phyloP scores from a whole-genome alignment of 768 basidiomycete species.

The Coprinellus micaceus region DNA sequence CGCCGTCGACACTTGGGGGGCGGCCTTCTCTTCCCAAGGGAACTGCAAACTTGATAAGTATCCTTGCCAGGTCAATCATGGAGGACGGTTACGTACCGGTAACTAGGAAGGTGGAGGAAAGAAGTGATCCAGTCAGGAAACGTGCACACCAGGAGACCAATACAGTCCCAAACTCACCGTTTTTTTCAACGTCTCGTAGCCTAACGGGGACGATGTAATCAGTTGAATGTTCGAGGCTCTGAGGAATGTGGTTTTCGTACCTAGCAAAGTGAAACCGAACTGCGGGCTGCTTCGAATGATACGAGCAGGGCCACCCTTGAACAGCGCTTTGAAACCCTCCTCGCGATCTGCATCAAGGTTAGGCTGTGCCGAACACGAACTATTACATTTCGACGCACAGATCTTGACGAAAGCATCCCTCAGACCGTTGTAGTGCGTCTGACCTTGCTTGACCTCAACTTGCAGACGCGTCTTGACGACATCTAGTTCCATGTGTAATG shows the following conservation, averaged over 20 bases:
- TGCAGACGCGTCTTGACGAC: slow-evolving; percentile 97
- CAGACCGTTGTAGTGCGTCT: slow-evolving; percentile 89
- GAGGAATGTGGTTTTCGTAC: slow-evolving; percentile 19
- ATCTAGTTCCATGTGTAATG: slow-evolving; percentile 49
- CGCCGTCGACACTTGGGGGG: slow-evolving; percentile 58
- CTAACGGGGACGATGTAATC: slow-evolving; percentile 19
- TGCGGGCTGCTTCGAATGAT: slow-evolving; percentile 86
- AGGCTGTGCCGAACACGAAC: slow-evolving; percentile 7
- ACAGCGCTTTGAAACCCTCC: slow-evolving; percentile 85
- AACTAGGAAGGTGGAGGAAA: slow-evolving; percentile 29
- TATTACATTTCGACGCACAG: slow-evolving; percentile 45
- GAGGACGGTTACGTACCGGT: slow-evolving; percentile 37
- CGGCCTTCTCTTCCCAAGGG: slow-evolving; percentile 72
- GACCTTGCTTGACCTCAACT: slow-evolving; percentile 86
- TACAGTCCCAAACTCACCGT: slow-evolving; percentile 32
- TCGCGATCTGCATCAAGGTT: slow-evolving; percentile 59
- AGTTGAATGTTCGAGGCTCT: not conserved
- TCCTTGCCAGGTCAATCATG: slow-evolving; percentile 21
- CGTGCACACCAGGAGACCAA: slow-evolving; percentile 13
- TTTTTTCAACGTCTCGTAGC: slow-evolving; percentile 45
- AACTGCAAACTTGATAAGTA: slow-evolving; percentile 46
- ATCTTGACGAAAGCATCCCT: slow-evolving; percentile 89
- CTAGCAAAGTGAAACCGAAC: slow-evolving; percentile 91
- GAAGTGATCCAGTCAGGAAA: slow-evolving; percentile 12
- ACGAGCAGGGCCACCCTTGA: slow-evolving; percentile 89